Base-by-base conservation (phyloP, 148 eudicot genomes). In the Fagopyrum tataricum region DNA sequence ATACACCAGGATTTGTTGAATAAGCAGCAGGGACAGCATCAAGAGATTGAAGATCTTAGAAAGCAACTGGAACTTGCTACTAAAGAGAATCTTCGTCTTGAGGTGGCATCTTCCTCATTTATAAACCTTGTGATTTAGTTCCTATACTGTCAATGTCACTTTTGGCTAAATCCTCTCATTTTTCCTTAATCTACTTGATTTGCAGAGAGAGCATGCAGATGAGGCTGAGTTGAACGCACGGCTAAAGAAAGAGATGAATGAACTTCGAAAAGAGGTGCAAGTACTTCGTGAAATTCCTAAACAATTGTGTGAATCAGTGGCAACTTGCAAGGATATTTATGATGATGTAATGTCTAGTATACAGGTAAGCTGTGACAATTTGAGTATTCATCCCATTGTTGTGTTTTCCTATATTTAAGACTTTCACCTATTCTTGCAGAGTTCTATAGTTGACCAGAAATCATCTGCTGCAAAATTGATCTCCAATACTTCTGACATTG, bases 71-170 rank as follows among this genome's bases (percentile, higher is more conserved):
- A 92, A 68, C 70, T 80, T 80, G 78, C 76, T 37, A 55, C 75
- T 59, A 87, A 86, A 72, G 99, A 92, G 81, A 88, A 80, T 81
- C 84, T 86, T 48, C 88, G 85, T 62, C 79, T 90, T 21, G 78
- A 88, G 97, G 99, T 88, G 56, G 37, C 74, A 67, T 67, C 31
- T 21, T 70, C 72, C n/a, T 70, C 72, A 18, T 70, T 70, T 11
- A 18, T 41, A n/a, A 39, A 70, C 51, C 18, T 6, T 70, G 41
- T 44, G 14, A 42, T 70, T 44, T 39, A 43, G 40, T 61, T 61
- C 41, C 62, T 68, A 15, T 43, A 6, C 21, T 11, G 2, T 24
- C 66, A 24, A 10, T 13, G 9, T 70, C 73, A 70, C 72, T 18
- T 70, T 70, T 39, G 20, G 11, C 71, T 48, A 31, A 31, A 31